Conservation (phyloP, 495 filamentous ascomycete species). For the Staphylotrichum longicolle region DNA sequence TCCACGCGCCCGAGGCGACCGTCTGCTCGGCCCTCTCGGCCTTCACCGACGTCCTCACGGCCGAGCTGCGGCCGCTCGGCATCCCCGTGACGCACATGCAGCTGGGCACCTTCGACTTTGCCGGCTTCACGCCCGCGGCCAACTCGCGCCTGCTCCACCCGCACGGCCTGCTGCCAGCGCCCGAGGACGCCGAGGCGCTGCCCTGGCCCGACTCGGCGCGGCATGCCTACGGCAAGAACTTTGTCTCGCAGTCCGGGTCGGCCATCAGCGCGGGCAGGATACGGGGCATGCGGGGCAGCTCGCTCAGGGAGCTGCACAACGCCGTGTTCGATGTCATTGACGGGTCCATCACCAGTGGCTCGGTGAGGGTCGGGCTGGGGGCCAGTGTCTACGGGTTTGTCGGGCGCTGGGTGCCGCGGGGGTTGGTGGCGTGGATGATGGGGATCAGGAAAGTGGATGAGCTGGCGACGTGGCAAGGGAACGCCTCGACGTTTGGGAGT, state of each 20-base stretch:
- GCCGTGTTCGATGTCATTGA: conserved; percentile 83
- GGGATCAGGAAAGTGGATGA: conserved; percentile 59
- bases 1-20: conserved; percentile 77
- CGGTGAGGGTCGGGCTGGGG: conserved; percentile 76
- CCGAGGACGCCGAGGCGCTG: conserved; percentile 59
- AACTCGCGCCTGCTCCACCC: conserved; percentile 35
- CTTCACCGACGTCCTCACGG: conserved; percentile 72
- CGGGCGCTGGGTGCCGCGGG: conserved; percentile 75
- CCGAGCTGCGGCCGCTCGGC: conserved; percentile 68
- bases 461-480: conserved; percentile 43
- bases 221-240: conserved; percentile 56
- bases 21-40: conserved; percentile 73
- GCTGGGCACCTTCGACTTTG: conserved; percentile 79
- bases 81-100: conserved; percentile 80
- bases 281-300: conserved; percentile 57
- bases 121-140: conserved; percentile 44
- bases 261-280: conserved; percentile 46
- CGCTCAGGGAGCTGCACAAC: conserved; percentile 72
- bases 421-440: conserved; percentile 86
- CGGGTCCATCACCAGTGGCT: conserved; percentile 44
- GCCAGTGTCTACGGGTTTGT: conserved; percentile 80
- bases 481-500: conserved; percentile 26
- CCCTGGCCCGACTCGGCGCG: conserved; percentile 61
- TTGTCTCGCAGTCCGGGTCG: conserved; percentile 48
- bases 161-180: conserved; percentile 29